Conservation (phyloP, 2,329 filamentous ascomycete genomes). For the Cladosporium austrohemisphaericum region DNA sequence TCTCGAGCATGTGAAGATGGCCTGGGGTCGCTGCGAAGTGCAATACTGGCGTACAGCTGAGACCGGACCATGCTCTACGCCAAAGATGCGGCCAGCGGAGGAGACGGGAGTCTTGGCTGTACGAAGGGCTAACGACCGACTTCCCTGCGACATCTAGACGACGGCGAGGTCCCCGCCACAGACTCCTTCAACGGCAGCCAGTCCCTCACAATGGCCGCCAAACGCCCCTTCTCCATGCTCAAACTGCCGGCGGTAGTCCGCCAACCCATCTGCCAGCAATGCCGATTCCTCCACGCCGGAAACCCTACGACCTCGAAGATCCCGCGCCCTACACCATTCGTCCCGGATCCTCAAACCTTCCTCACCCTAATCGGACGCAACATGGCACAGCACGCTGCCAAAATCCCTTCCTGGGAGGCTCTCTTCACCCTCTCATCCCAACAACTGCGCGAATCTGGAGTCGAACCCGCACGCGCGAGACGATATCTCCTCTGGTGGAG, state of each 20-base stretch:
- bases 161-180: constrained; percentile 1
- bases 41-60: not conserved
- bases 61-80: constrained; percentile 3
- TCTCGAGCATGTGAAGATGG: constrained; percentile 7
- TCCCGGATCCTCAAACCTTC: constrained; percentile 81
- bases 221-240: constrained; percentile 25
- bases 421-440: constrained; percentile 77
- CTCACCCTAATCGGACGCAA: constrained; percentile 86
- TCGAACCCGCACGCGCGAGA: constrained; percentile 79
- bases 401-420: constrained; percentile 86
- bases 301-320: constrained; percentile 43
- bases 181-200: too few relatives aligned
- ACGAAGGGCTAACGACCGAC: constrained; percentile 7
- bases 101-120: constrained; percentile 12
- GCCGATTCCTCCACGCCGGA: constrained; percentile 23
- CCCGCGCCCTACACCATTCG: constrained; percentile 75
- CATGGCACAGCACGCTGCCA: constrained; percentile 74
- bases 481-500: constrained; percentile 85
- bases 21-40: not conserved
- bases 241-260: constrained; percentile 23
- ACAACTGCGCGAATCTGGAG: constrained; percentile 76
- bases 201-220: constrained; percentile 26
- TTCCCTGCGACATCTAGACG: constrained; percentile 1
- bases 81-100: not conserved
- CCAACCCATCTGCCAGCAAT: constrained; percentile 16